These are phyloP conservation scores for Pontederia paniculata DNA, from an alignment of 176 grass and related monocot genomes.

Conservation along the genomic window DNA sequence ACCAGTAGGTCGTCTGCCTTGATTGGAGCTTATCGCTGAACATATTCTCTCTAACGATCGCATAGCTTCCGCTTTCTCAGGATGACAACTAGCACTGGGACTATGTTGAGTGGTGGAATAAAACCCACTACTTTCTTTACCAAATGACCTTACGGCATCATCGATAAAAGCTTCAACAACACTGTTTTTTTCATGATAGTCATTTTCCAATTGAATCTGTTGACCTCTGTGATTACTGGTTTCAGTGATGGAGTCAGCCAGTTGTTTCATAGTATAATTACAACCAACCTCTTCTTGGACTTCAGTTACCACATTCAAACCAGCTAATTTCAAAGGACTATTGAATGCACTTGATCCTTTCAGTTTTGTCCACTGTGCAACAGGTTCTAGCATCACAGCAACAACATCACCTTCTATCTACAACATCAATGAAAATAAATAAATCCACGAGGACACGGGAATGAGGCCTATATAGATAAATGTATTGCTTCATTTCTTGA, in stretches of 20 bases:
- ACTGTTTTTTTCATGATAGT: constrained; percentile 53
- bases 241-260: constrained; percentile 23
- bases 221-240: constrained; percentile 32
- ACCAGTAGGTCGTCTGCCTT: constrained; percentile 69
- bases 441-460: constrained; percentile 5
- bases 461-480: too few relatives aligned
- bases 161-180: constrained; percentile 56
- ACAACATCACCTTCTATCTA: constrained; percentile 96
- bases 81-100: constrained; percentile 8
- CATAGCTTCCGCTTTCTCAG: constrained; percentile 33
- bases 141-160: not conserved
- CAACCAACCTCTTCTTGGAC: constrained; percentile 34
- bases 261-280: constrained; percentile 28
- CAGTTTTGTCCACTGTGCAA: constrained; percentile 60
- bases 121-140: constrained; percentile 30
- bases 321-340: constrained; percentile 30
- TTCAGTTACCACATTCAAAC: constrained; percentile 24
- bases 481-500: not conserved
- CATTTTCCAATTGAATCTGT: constrained; percentile 21
- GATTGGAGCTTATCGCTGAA: constrained; percentile 50
- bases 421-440: constrained; percentile 15
- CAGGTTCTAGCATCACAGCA: constrained; percentile 64
- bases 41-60: constrained; percentile 60
- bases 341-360: constrained; percentile 43
- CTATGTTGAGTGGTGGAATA: constrained; percentile 22